These are phyloP conservation scores for Parastagonospora nodorum DNA, from an alignment of 2,329 filamentous ascomycete genomes.

Conservation along the genomic window DNA sequence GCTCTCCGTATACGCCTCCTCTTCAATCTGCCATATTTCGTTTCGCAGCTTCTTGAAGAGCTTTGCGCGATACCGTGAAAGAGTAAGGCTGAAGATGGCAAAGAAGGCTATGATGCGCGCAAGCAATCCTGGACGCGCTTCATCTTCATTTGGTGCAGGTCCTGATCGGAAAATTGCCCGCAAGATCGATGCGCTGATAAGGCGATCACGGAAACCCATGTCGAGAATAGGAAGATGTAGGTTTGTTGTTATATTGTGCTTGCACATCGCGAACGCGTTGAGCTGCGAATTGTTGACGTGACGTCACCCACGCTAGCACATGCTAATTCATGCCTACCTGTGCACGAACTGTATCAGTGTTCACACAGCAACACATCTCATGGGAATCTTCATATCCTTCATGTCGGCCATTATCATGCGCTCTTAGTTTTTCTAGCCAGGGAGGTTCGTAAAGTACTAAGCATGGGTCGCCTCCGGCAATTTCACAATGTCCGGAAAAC, in stretches of 20 bases:
- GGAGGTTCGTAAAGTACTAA: no score
- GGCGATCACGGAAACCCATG: constrained; percentile 44
- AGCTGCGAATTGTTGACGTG: constrained; percentile 2
- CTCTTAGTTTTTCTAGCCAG: no score
- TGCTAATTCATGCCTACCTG: no score
- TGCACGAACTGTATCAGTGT: no score
- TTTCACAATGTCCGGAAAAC: no score
- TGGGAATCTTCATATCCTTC: not conserved
- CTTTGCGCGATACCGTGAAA: constrained; percentile 54
- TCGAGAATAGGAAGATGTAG: constrained; percentile 4
- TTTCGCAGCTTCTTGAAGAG: constrained; percentile 59
- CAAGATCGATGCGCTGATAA: constrained; percentile 46
- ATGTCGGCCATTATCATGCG: no score
- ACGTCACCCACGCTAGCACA: constrained; percentile 10
- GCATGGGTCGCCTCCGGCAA: no score
- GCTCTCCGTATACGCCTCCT: constrained; percentile 60
- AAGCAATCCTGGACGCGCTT: constrained; percentile 40
- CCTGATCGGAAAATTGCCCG: constrained; percentile 41
- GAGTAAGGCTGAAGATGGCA: constrained; percentile 56
- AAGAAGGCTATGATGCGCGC: constrained; percentile 60
- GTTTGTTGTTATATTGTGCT: no score
- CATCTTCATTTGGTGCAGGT: constrained; percentile 18
- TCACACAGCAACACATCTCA: not conserved
- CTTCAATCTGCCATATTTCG: constrained; percentile 59
- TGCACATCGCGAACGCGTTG: no score